Evolutionary conservation across 1,139 yeast genomes (phyloP).

Genomic region (Zygosaccharomyces pseudobailii): DNA sequence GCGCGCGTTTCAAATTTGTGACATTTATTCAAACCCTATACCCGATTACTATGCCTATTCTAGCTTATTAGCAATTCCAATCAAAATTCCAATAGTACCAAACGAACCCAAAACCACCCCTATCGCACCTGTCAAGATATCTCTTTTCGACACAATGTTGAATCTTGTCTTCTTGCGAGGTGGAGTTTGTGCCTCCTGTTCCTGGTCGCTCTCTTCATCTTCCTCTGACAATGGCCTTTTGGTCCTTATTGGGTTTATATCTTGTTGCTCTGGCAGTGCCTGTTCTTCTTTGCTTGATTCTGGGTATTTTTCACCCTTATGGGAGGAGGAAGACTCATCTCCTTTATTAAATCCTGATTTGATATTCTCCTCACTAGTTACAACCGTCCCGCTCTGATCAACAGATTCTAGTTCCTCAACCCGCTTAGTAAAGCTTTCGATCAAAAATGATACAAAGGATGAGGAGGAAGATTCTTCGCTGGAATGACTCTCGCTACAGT

Average conservation of each 20-base stretch:
- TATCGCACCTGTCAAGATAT: constrained; percentile 3
- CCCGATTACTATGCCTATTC: constrained; percentile 5
- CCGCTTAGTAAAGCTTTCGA: too few relatives aligned
- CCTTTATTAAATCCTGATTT: too few relatives aligned
- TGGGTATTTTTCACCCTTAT: too few relatives aligned
- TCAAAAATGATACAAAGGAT: too few relatives aligned
- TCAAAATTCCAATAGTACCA: constrained; percentile 18
- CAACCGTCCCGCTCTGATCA: too few relatives aligned
- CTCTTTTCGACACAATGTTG: constrained; percentile 4
- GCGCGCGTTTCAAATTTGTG: not conserved
- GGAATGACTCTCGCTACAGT: too few relatives aligned
- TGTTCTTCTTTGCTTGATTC: not conserved
- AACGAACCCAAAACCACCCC: constrained; percentile 20
- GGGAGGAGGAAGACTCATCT: too few relatives aligned
- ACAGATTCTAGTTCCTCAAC: too few relatives aligned
- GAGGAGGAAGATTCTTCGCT: too few relatives aligned
- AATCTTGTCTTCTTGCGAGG: not conserved
- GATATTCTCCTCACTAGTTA: too few relatives aligned
- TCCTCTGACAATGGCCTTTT: constrained; percentile 1
- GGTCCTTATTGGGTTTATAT: not conserved
- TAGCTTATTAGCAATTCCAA: constrained; percentile 13
- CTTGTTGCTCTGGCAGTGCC: not conserved
- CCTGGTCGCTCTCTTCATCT: not conserved
- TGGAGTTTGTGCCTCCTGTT: not conserved
- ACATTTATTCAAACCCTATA: not conserved